These are phyloP conservation scores for Boletus reticuloceps DNA, from an alignment of 768 basidiomycete genomes.

Conservation along the genomic window DNA sequence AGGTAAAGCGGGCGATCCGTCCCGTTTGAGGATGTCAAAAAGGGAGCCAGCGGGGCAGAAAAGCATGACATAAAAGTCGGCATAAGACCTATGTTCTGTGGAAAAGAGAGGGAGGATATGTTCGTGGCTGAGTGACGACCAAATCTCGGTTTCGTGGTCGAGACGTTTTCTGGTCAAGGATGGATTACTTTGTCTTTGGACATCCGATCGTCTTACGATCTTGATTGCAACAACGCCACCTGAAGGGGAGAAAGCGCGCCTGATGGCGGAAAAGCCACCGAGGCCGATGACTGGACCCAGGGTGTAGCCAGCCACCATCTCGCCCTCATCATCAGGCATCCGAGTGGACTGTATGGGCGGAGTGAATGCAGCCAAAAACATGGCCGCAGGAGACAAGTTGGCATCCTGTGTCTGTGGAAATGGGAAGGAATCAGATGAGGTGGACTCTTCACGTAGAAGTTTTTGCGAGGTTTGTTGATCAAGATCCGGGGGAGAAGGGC, in stretches of 20 bases:
- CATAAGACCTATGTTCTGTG: constrained; percentile 52
- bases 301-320: constrained; percentile 65
- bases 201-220: constrained; percentile 63
- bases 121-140: constrained; percentile 78
- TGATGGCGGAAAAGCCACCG: constrained; percentile 81
- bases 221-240: constrained; percentile 82
- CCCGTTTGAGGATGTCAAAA: constrained; percentile 75
- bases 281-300: constrained; percentile 75
- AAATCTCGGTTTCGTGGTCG: constrained; percentile 67
- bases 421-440: neutral
- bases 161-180: constrained; percentile 51
- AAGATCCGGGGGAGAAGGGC: constrained; percentile 24
- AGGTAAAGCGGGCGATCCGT: constrained; percentile 62
- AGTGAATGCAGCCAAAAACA: constrained; percentile 68
- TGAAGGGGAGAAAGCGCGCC: constrained; percentile 59
- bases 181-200: constrained; percentile 51
- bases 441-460: constrained; percentile 6
- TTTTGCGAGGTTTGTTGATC: constrained; percentile 24
- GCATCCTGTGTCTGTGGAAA: constrained; percentile 13
- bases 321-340: constrained; percentile 64
- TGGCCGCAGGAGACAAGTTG: constrained; percentile 63
- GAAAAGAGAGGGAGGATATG: constrained; percentile 84
- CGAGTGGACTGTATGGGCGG: constrained; percentile 34
- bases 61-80: constrained; percentile 80
- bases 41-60: constrained; percentile 84